Percentiles rank a stretch among this genome's conserved stretches.
These are phyloP conservation scores for Cyberlindnera veronae DNA, from an alignment of 805 yeast genomes.

Conservation along the genomic window DNA sequence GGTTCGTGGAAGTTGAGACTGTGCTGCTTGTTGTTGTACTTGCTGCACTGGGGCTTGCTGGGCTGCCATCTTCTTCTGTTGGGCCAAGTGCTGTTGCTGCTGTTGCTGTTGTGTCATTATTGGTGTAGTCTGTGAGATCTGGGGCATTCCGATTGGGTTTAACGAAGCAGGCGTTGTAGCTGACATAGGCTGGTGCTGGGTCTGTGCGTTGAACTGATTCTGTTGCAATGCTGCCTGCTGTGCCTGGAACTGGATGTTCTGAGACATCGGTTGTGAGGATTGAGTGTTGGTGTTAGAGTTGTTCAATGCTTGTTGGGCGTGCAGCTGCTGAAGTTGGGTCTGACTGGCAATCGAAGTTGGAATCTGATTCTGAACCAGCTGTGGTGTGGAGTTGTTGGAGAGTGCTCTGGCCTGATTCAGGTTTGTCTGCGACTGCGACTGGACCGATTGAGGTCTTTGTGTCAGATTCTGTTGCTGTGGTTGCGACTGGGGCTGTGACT, in stretches of 20 bases:
- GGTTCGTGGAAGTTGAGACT: not conserved
- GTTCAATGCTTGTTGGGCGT: conserved; percentile 21
- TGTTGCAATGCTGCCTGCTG: conserved; percentile 12
- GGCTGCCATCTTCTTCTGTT: conserved; percentile 13
- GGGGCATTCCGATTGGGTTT: not conserved
- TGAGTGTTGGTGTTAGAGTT: conserved; percentile 18
- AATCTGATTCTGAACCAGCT: conserved; percentile 19
- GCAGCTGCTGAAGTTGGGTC: conserved; percentile 24
- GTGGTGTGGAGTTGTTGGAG: conserved; percentile 6
- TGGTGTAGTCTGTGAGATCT: not conserved
- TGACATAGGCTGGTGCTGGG: conserved; percentile 12
- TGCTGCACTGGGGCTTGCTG: conserved; percentile 22
- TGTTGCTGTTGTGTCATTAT: conserved; percentile 3
- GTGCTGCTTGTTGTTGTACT: too few species aligned
- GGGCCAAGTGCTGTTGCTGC: conserved; percentile 5
- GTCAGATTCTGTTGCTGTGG: conserved; percentile 18
- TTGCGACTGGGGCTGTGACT: conserved; percentile 15
- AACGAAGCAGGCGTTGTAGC: not conserved
- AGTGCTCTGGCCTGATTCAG: conserved; percentile 8
- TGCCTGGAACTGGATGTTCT: conserved; percentile 13
- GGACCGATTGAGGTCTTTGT: conserved; percentile 23
- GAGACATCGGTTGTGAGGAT: conserved; percentile 18
- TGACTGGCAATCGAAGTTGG: too few species aligned
- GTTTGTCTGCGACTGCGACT: conserved; percentile 15
- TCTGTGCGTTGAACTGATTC: conserved; percentile 15